Evolutionary conservation across 2,329 filamentous ascomycete species (phyloP).

Genomic region (Talaromyces piceae): DNA sequence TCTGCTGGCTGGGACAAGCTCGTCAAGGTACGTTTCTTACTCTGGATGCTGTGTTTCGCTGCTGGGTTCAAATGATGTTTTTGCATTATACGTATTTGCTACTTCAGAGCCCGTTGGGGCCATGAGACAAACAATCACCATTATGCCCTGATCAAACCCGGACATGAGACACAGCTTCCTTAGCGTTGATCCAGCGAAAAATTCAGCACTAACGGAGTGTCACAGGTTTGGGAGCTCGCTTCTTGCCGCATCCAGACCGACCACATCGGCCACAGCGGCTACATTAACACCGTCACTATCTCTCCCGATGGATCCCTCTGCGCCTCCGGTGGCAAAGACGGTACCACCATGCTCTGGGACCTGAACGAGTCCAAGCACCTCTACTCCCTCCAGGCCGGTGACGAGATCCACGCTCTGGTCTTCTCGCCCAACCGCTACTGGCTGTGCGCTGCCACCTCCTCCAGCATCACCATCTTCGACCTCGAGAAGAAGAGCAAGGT

Average conservation of each 20-base stretch:
- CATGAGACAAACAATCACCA: constrained; percentile 97
- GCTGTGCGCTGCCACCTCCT: constrained; percentile 96
- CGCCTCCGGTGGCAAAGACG: constrained; percentile 98
- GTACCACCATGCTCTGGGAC: constrained; percentile 99
- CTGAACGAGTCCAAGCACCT: constrained; percentile 99
- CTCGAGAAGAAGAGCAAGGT: constrained; percentile 99
- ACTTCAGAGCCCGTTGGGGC: constrained; percentile 95
- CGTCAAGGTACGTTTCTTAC: constrained; percentile 76
- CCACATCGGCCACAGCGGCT: constrained; percentile 99
- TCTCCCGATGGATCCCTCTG: constrained; percentile 98
- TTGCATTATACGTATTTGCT: constrained; percentile 98
- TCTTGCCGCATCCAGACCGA: constrained; percentile 99
- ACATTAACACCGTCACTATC: constrained; percentile 99
- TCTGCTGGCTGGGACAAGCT: constrained; percentile 99
- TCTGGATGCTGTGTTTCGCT: constrained; percentile 13
- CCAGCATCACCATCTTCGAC: constrained; percentile 99
- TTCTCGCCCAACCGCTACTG: constrained; percentile 99
- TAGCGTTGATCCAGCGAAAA: background rate
- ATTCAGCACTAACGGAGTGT: background rate
- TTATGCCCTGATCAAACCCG: constrained; percentile 37
- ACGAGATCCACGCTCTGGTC: constrained; percentile 99
- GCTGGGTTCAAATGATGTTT: constrained; percentile 69
- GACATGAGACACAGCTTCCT: constrained; percentile 4
- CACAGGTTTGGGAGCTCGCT: constrained; percentile 97
- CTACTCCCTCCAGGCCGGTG: constrained; percentile 98